A percentile compares a stretch with the other conserved stretches of the same genome.
Conservation (phyloP, 2,329 filamentous ascomycete genomes). For the Claviceps capensis region DNA sequence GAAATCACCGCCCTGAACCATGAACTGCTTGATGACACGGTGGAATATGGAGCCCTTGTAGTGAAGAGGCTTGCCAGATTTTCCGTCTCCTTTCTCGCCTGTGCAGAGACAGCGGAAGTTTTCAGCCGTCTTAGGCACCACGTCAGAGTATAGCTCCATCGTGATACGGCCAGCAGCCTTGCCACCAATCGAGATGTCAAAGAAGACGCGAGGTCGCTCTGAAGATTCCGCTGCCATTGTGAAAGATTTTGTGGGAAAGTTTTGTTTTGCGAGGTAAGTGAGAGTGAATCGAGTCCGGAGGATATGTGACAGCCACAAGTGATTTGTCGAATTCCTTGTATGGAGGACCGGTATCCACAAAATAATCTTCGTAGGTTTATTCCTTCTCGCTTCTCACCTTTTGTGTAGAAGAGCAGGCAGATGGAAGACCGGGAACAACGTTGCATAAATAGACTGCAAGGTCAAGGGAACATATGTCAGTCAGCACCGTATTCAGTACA, state of each 20-base stretch:
- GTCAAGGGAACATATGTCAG: not conserved
- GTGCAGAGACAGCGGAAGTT: slow-evolving; percentile 94
- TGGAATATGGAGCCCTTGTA: slow-evolving; percentile 93
- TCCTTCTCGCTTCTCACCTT: not conserved
- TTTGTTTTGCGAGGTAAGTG: not conserved
- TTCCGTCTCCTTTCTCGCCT: slow-evolving; percentile 79
- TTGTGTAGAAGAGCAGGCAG: not conserved
- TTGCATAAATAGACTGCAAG: not conserved
- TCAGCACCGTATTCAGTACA: not conserved
- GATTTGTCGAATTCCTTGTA: not conserved
- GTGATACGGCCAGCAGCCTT: slow-evolving; percentile 62
- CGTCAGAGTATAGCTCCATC: slow-evolving; percentile 65
- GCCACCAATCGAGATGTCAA: slow-evolving; percentile 76
- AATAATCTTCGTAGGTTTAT: not conserved
- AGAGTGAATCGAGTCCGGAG: not conserved
- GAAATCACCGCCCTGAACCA: slow-evolving; percentile 93
- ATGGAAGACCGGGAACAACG: not conserved
- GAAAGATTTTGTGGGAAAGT: slow-evolving; percentile 1
- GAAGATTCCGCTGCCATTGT: slow-evolving; percentile 30
- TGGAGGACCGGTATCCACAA: not conserved
- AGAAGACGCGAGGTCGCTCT: slow-evolving; percentile 70
- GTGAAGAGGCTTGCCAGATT: slow-evolving; percentile 70
- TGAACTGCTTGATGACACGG: slow-evolving; percentile 95
- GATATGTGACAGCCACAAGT: not conserved
- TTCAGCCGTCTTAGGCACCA: slow-evolving; percentile 89